A percentile compares a stretch with the other conserved stretches of the same genome.
These are phyloP conservation scores for Taphrina communis DNA, from an alignment of 1,139 yeast species.

Conservation along the genomic window DNA sequence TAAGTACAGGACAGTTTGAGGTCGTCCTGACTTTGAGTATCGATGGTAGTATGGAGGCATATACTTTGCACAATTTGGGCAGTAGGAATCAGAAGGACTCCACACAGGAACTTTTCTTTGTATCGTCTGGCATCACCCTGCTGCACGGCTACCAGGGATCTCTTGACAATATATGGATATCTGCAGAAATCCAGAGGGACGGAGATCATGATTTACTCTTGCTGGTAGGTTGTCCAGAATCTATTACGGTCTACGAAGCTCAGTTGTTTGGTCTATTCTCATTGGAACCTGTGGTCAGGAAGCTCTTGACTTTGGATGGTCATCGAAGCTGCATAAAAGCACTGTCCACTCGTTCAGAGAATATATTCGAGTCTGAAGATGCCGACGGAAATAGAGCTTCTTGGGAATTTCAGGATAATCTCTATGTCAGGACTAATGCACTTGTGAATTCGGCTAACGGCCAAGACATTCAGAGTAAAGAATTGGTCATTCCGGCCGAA, in stretches of 20 bases:
- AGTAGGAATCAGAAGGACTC: constrained; percentile 43
- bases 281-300: background rate
- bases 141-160: constrained; percentile 47
- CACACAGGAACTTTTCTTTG: constrained; percentile 43
- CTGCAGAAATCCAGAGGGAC: constrained; percentile 21
- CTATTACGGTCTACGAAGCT: constrained; percentile 5
- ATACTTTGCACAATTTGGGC: constrained; percentile 61
- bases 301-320: constrained; percentile 6
- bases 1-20: constrained; percentile 56
- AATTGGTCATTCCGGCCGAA: background rate
- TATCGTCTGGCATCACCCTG: background rate
- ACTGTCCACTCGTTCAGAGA: background rate
- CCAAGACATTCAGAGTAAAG: background rate
- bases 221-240: constrained; percentile 13
- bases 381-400: background rate
- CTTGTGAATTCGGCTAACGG: background rate
- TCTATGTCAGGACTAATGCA: background rate
- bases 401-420: background rate
- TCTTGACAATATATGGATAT: constrained; percentile 47
- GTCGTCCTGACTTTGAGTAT: constrained; percentile 61
- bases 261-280: background rate
- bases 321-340: background rate
- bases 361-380: background rate
- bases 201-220: constrained; percentile 34
- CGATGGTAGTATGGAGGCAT: constrained; percentile 57